phyloP scores from a whole-genome alignment of 441 rosid genomes.

The Jatropha podagrica region DNA sequence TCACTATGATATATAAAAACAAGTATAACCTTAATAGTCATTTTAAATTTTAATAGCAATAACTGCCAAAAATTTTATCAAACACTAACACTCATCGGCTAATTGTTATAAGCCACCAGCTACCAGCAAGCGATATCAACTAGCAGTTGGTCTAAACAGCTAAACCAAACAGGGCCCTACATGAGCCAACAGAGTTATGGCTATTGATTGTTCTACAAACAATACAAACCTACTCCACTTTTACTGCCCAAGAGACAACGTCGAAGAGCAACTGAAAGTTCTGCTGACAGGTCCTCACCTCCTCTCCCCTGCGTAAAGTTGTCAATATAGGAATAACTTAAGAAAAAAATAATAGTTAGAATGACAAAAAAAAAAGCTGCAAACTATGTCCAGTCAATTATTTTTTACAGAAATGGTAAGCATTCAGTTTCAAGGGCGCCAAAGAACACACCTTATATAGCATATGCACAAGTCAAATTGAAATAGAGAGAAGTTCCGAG shows the following conservation, averaged over 20 bases:
- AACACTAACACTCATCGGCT: too few relatives aligned
- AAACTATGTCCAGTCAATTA: not conserved
- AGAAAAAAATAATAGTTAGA: constrained; percentile 6
- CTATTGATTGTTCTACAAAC: not conserved
- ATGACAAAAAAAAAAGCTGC: too few relatives aligned
- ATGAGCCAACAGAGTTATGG: not conserved
- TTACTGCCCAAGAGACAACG: constrained; percentile 81
- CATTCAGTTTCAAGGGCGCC: too few relatives aligned
- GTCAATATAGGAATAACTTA: constrained; percentile 14
- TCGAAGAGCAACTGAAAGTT: constrained; percentile 71
- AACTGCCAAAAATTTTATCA: too few relatives aligned
- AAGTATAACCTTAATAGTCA: too few relatives aligned
- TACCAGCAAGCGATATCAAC: too few relatives aligned
- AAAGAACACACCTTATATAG: not conserved
- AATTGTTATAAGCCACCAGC: too few relatives aligned
- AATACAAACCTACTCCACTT: constrained; percentile 70
- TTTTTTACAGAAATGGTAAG: too few relatives aligned
- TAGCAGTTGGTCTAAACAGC: too few relatives aligned
- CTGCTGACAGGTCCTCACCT: constrained; percentile 78
- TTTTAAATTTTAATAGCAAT: too few relatives aligned
- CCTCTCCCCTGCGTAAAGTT: constrained; percentile 69
- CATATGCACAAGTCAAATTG: not conserved
- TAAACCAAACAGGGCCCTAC: not conserved
- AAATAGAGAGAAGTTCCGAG: not conserved
- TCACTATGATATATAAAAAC: too few relatives aligned